Conservation (phyloP, 176 grass and related monocot genomes). For the Carex kokanica region DNA sequence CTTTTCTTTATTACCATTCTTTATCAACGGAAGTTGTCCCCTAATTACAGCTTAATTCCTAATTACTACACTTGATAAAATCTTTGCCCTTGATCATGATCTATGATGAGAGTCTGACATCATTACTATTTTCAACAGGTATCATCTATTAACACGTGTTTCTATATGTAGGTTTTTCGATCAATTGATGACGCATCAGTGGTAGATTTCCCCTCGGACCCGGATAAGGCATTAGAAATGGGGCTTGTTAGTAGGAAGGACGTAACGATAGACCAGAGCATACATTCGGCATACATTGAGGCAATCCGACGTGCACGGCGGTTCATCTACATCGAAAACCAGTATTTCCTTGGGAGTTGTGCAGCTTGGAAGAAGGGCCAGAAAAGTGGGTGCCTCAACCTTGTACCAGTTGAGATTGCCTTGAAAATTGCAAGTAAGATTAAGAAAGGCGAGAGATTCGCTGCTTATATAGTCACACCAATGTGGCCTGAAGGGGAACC, state of each 20-base stretch:
- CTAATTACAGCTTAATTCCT: no score
- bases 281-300: no score
- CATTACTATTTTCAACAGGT: no score
- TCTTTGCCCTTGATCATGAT: no score
- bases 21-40: no score
- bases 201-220: no score
- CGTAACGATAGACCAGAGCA: conserved; percentile 69
- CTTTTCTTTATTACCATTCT: no score
- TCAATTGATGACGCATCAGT: conserved; percentile 88
- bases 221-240: conserved; percentile 25
- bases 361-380: conserved; percentile 54
- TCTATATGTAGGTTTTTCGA: conserved; percentile 44
- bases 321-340: conserved; percentile 92
- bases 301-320: conserved; percentile 70
- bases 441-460: conserved; percentile 55
- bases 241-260: conserved; percentile 59
- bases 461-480: conserved; percentile 63
- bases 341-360: conserved; percentile 91
- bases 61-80: no score
- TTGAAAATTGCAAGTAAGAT: conserved; percentile 75
- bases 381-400: conserved; percentile 62
- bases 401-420: conserved; percentile 80
- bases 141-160: not conserved
- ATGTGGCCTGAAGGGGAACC: conserved; percentile 89
- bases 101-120: no score